Evolutionary conservation across 352 stramenopile genomes (phyloP).

Genomic region (Pythium vanterpoolii): DNA sequence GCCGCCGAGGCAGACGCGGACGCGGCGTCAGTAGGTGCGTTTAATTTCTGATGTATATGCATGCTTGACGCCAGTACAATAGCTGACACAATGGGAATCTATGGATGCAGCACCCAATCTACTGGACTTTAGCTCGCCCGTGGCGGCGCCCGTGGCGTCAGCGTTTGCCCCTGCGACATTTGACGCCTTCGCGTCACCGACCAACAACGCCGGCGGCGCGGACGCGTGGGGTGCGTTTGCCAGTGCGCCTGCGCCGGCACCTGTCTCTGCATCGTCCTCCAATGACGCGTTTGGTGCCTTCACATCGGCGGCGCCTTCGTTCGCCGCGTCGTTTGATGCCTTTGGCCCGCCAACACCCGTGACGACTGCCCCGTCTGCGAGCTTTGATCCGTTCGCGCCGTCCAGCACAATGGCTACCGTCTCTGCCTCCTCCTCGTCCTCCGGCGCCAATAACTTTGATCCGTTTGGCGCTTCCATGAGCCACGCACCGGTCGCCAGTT

Average conservation of each 20-base stretch:
- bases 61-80: not conserved
- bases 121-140: slow-evolving; percentile 52
- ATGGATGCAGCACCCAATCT: slow-evolving; percentile 33
- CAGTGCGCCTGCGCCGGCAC: slow-evolving; percentile 23
- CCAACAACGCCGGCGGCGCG: slow-evolving; percentile 4
- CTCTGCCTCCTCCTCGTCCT: slow-evolving; percentile 10
- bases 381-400: slow-evolving; percentile 37
- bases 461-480: slow-evolving; percentile 34
- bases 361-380: slow-evolving; percentile 16
- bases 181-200: slow-evolving; percentile 38
- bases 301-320: slow-evolving; percentile 23
- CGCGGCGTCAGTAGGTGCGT: not conserved
- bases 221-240: slow-evolving; percentile 33
- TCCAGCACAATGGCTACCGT: slow-evolving; percentile 14
- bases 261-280: slow-evolving; percentile 1
- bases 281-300: slow-evolving; percentile 48
- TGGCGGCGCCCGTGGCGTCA: slow-evolving; percentile 19
- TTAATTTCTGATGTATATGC: not conserved
- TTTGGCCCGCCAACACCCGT: slow-evolving; percentile 26
- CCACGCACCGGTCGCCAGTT: too few relatives aligned
- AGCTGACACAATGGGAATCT: not conserved
- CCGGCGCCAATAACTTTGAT: slow-evolving; percentile 26
- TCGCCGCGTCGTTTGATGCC: slow-evolving; percentile 21
- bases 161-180: slow-evolving; percentile 27
- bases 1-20: not conserved